Evolutionary conservation across 1,139 yeast genomes (phyloP).

Genomic region (Saccharomycopsis phalli): DNA sequence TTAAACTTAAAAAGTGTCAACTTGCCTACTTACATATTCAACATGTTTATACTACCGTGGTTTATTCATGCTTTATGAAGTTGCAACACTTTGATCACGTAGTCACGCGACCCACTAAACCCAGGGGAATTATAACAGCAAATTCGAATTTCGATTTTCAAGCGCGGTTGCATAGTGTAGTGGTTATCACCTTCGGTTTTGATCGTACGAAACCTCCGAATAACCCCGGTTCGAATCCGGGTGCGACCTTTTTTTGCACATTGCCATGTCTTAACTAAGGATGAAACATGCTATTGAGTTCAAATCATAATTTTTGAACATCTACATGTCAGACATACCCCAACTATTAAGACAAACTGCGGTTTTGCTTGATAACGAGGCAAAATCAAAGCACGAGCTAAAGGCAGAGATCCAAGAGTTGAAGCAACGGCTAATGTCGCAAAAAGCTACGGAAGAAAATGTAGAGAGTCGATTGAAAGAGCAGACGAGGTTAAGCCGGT

Average conservation of each 20-base stretch:
- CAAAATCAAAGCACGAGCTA: not conserved
- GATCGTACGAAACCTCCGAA: conserved; percentile 34
- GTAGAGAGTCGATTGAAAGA: not conserved
- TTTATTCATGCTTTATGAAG: too few relatives aligned
- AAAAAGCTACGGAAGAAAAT: not conserved
- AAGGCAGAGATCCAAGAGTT: not conserved
- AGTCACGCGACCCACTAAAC: too few relatives aligned
- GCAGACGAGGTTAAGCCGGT: not conserved
- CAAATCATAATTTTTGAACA: too few relatives aligned
- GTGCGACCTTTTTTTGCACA: too few relatives aligned
- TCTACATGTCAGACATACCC: not conserved
- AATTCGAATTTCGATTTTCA: too few relatives aligned
- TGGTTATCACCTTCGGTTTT: conserved; percentile 22
- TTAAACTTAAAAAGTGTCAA: too few relatives aligned
- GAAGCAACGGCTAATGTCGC: not conserved
- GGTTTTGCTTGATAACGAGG: not conserved
- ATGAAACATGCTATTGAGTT: too few relatives aligned
- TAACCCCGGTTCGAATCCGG: conserved; percentile 89
- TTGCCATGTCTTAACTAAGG: too few relatives aligned
- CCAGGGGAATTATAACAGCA: too few relatives aligned
- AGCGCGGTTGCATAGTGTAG: conserved; percentile 25
- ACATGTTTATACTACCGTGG: too few relatives aligned
- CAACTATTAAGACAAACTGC: not conserved
- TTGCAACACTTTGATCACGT: too few relatives aligned
- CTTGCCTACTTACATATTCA: too few relatives aligned